phyloP scores from a whole-genome alignment of 257 asterid genomes.

The Salvia hispanica region DNA sequence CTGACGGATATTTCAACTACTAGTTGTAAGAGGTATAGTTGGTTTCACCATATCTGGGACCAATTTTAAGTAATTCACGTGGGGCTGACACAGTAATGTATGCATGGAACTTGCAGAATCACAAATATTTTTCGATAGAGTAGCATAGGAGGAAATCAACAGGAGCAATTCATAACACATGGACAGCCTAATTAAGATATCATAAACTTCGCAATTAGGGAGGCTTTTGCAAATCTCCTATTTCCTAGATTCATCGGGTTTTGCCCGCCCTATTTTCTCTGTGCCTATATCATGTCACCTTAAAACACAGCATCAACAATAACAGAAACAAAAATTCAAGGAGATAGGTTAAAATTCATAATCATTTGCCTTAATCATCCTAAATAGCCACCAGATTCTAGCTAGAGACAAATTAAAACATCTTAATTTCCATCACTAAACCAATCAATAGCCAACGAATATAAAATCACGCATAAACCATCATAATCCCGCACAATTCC shows the following conservation, averaged over 20 bases:
- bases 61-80: slow-evolving; percentile 10
- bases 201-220: too few relatives aligned
- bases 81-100: not conserved
- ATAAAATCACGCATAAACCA: not conserved
- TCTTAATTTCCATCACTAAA: not conserved
- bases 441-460: not conserved
- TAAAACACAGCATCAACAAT: too few relatives aligned
- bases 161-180: not conserved
- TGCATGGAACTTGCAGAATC: slow-evolving; percentile 6
- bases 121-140: not conserved
- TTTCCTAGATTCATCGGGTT: too few relatives aligned
- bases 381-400: not conserved
- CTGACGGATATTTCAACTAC: not conserved
- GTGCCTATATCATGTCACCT: too few relatives aligned
- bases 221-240: too few relatives aligned
- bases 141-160: slow-evolving; percentile 4
- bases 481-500: not conserved
- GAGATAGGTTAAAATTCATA: too few relatives aligned
- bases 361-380: not conserved
- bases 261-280: too few relatives aligned
- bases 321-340: too few relatives aligned
- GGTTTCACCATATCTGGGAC: not conserved
- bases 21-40: not conserved
- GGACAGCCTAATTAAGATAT: too few relatives aligned
- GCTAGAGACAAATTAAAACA: not conserved